These are phyloP conservation scores for Ophiostoma himal-ulmi DNA, from an alignment of 2,329 filamentous ascomycete species.

Conservation along the genomic window DNA sequence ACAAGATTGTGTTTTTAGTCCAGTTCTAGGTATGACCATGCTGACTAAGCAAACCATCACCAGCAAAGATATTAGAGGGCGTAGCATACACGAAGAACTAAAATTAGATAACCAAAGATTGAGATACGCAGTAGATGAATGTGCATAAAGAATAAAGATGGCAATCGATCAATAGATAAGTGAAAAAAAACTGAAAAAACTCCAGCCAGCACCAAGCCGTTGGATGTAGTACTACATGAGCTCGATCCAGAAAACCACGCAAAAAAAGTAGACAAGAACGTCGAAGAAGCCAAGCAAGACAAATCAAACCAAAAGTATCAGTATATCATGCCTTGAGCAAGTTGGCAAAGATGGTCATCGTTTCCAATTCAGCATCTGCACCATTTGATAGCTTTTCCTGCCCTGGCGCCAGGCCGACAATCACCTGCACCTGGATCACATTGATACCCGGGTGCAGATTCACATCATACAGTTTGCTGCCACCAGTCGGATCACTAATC, in stretches of 20 bases:
- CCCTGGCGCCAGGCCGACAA: slow-evolving; percentile 61
- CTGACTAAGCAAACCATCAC: not conserved
- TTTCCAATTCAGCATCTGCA: slow-evolving; percentile 68
- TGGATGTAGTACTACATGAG: not conserved
- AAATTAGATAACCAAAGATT: not conserved
- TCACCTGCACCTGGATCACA: slow-evolving; percentile 69
- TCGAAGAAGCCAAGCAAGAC: not conserved
- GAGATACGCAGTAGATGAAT: not conserved
- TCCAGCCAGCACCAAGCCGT: not conserved
- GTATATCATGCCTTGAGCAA: slow-evolving; percentile 43
- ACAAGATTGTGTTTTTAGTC: no score
- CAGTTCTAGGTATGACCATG: no score
- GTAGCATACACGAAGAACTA: not conserved
- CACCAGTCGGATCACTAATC: slow-evolving; percentile 23
- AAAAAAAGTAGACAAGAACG: not conserved
- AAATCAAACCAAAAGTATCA: not conserved
- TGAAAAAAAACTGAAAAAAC: not conserved
- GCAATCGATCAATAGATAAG: not conserved
- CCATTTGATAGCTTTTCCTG: slow-evolving; percentile 49
- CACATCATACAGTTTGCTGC: slow-evolving; percentile 68
- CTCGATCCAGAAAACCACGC: not conserved
- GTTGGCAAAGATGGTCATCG: slow-evolving; percentile 69
- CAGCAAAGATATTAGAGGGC: not conserved
- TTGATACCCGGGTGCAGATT: slow-evolving; percentile 68
- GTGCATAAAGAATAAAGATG: not conserved